Conservation (phyloP, 1,284 basidiomycete species). For the Bondarzewia mesenterica region DNA sequence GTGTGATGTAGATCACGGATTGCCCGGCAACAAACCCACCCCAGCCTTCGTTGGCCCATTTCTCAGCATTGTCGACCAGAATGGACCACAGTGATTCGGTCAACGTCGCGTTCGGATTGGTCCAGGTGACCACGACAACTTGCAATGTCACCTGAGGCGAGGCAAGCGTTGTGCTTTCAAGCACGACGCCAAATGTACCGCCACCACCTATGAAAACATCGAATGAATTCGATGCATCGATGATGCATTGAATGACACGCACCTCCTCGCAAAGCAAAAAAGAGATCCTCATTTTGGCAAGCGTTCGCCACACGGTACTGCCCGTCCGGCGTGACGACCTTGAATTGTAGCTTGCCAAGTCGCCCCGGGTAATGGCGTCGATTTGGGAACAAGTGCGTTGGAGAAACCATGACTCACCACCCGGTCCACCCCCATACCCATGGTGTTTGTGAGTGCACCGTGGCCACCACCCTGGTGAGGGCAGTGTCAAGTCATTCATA, state of each 20-base stretch:
- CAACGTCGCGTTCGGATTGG: not conserved
- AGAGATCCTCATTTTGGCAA: slow-evolving; percentile 28
- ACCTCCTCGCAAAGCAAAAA: slow-evolving; percentile 22
- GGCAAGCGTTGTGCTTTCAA: slow-evolving; percentile 7
- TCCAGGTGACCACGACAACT: slow-evolving; percentile 4
- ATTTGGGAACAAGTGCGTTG: too few species aligned
- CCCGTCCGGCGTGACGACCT: slow-evolving; percentile 24
- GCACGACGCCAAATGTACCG: slow-evolving; percentile 15
- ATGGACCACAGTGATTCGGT: slow-evolving; percentile 5
- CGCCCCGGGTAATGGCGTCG: not conserved
- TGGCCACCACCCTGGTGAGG: slow-evolving; percentile 18
- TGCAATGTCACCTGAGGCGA: slow-evolving; percentile 7
- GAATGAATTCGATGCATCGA: not conserved
- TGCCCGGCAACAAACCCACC: slow-evolving; percentile 11
- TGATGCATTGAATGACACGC: not conserved
- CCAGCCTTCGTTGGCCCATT: slow-evolving; percentile 16
- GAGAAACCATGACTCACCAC: slow-evolving; percentile 11
- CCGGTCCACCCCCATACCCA: slow-evolving; percentile 18
- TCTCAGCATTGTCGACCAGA: slow-evolving; percentile 6
- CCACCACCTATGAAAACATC: slow-evolving; percentile 15
- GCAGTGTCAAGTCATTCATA: not conserved
- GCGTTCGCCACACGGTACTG: slow-evolving; percentile 22
- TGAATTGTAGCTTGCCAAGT: slow-evolving; percentile 14
- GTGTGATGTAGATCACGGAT: slow-evolving; percentile 16
- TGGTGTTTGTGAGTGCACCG: slow-evolving; percentile 14